A percentile compares a stretch with the other conserved stretches of the same genome.
phyloP scores from a whole-genome alignment of 2,329 filamentous ascomycete species.

The Rasamsonia emersonii region DNA sequence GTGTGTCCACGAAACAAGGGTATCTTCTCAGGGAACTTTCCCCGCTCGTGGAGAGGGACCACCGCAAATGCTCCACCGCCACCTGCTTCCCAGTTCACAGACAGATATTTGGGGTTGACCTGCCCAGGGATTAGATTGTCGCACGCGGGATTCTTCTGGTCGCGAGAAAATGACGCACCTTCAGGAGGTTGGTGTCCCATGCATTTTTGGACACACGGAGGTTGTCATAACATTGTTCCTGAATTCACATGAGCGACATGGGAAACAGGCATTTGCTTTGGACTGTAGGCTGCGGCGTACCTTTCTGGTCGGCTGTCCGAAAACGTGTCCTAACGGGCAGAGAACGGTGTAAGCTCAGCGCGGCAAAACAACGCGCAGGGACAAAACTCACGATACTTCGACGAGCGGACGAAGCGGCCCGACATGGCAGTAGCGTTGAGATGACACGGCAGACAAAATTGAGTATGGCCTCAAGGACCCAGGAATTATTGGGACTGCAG shows the following conservation, averaged over 20 bases:
- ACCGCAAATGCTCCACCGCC: slow-evolving; percentile 96
- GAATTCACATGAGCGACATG: slow-evolving; percentile 5
- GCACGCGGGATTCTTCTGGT: slow-evolving; percentile 14
- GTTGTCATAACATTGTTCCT: slow-evolving; percentile 98
- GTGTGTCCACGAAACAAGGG: slow-evolving; percentile 96
- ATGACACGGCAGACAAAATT: slow-evolving; percentile 14
- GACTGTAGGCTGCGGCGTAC: slow-evolving; percentile 30
- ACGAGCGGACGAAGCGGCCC: slow-evolving; percentile 63
- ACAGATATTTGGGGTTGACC: slow-evolving; percentile 92
- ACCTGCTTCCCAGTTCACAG: slow-evolving; percentile 96
- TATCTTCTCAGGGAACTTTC: slow-evolving; percentile 84
- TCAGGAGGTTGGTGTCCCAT: slow-evolving; percentile 97
- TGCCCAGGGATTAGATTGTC: slow-evolving; percentile 29
- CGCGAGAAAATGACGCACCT: slow-evolving; percentile 51
- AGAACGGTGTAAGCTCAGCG: slow-evolving; percentile 21
- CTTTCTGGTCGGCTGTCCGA: slow-evolving; percentile 89
- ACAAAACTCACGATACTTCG: slow-evolving; percentile 58
- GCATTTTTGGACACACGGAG: slow-evolving; percentile 95
- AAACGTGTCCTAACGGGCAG: slow-evolving; percentile 73
- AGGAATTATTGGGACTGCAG: neutral
- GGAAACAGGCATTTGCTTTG: neutral
- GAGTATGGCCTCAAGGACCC: slow-evolving; percentile 3
- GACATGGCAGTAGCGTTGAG: slow-evolving; percentile 43
- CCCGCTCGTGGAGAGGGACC: slow-evolving; percentile 80
- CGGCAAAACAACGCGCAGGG: slow-evolving; percentile 7